Percentiles rank a stretch among this genome's conserved stretches.
Evolutionary conservation across 169 alveolate genomes (phyloP).

Genomic region (Eimeria praecox): DNA sequence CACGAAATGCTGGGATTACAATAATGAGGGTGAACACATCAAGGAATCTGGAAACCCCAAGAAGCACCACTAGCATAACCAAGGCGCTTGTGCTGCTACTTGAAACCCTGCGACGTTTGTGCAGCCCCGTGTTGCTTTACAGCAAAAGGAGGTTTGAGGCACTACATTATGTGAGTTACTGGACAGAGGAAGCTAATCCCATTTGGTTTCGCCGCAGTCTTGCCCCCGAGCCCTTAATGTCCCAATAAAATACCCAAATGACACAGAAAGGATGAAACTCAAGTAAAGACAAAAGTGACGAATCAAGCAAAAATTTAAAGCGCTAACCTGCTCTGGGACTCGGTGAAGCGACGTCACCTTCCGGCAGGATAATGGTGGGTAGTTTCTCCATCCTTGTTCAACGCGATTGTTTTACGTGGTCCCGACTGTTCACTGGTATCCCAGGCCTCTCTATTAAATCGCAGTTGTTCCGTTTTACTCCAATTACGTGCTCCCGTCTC

Average conservation of each 20-base stretch:
- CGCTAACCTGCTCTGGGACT: slow-evolving; percentile 47
- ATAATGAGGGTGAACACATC: neutral
- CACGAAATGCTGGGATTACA: neutral
- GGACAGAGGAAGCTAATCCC: neutral
- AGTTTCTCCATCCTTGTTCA: slow-evolving; percentile 65
- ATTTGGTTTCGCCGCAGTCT: neutral
- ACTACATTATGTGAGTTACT: neutral
- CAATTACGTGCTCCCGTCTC: too few species aligned
- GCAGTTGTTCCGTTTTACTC: neutral
- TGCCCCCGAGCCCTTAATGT: neutral
- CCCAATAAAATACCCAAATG: neutral
- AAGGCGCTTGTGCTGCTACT: neutral
- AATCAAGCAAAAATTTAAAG: neutral
- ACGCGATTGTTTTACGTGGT: neutral
- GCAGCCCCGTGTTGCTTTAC: neutral
- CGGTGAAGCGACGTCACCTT: slow-evolving; percentile 22
- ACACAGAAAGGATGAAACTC: neutral
- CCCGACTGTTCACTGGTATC: neutral
- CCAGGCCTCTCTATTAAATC: neutral
- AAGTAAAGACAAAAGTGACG: neutral
- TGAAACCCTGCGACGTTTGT: neutral
- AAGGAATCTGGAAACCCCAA: neutral
- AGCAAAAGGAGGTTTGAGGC: neutral
- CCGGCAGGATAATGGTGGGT: slow-evolving; percentile 77
- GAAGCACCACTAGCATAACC: neutral